Evolutionary conservation across 345 rosid species (phyloP).

Genomic region (Mercurialis annua): DNA sequence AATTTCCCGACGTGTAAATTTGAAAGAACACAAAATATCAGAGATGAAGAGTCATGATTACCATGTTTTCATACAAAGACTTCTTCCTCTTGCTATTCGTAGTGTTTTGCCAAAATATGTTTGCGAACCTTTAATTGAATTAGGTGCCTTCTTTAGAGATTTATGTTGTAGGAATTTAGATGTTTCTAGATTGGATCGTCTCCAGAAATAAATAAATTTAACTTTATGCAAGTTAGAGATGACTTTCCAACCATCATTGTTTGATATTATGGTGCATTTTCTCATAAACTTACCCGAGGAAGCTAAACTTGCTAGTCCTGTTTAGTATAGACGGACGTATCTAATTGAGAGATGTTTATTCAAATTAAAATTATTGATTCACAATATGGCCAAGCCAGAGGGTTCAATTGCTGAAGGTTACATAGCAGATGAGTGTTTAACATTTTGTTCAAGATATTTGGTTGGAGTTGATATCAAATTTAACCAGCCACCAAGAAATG

Average conservation of each 20-base stretch:
- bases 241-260: not conserved
- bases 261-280: not conserved
- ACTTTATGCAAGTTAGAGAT: not conserved
- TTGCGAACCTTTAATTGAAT: not conserved
- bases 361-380: no score
- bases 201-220: no score
- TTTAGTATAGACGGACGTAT: no score
- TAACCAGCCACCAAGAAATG: no score
- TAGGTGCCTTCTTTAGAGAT: not conserved
- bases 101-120: not conserved
- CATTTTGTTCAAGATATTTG: no score
- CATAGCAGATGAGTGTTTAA: no score
- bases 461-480: no score
- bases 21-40: no score
- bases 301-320: not conserved
- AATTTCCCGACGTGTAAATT: not conserved
- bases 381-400: no score
- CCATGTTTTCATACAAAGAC: not conserved
- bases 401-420: no score
- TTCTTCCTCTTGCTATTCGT: not conserved
- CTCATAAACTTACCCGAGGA: not conserved
- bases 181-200: not conserved
- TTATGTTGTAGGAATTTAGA: not conserved
- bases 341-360: no score
- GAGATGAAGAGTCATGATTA: slow-evolving; percentile 3